A percentile compares a stretch with the other conserved stretches of the same genome.
phyloP scores from a whole-genome alignment of 2,329 filamentous ascomycete species.

The Penicillium sp. region DNA sequence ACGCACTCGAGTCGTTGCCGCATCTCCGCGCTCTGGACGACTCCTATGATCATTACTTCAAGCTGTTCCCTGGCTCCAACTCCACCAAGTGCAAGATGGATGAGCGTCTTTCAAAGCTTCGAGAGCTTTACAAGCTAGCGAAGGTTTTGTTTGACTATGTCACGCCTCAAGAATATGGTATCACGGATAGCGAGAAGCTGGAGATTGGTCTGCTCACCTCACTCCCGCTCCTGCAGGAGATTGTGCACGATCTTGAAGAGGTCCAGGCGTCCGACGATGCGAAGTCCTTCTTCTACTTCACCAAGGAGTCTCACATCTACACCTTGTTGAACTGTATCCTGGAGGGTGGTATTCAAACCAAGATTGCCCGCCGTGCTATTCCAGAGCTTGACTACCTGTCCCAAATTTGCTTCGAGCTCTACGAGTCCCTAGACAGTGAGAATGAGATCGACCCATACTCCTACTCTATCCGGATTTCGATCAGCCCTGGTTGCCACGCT shows the following conservation, averaged over 20 bases:
- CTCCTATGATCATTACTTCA: constrained; percentile 75
- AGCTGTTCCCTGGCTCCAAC: constrained; percentile 77
- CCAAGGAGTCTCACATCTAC: constrained; percentile 98
- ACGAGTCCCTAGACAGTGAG: constrained; percentile 84
- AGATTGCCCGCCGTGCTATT: constrained; percentile 92
- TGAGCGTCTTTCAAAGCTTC: constrained; percentile 79
- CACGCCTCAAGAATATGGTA: constrained; percentile 97
- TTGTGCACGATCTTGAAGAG: constrained; percentile 94
- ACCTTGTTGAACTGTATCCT: constrained; percentile 97
- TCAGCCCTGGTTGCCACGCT: constrained; percentile 93
- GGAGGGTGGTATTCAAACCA: constrained; percentile 94
- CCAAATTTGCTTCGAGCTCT: constrained; percentile 97
- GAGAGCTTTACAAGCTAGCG: constrained; percentile 88
- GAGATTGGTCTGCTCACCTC: constrained; percentile 96
- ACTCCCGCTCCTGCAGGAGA: constrained; percentile 89
- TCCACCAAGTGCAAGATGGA: constrained; percentile 79
- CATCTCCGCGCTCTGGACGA: constrained; percentile 53
- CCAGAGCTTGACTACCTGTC: constrained; percentile 96
- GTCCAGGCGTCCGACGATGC: constrained; percentile 93
- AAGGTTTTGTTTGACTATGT: constrained; percentile 99
- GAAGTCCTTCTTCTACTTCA: constrained; percentile 98
- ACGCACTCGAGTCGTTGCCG: constrained; percentile 47
- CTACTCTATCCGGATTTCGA: constrained; percentile 94
- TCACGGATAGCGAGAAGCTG: constrained; percentile 93
- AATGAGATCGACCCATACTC: constrained; percentile 85